These are phyloP conservation scores for Apophysomyces trapeziformis DNA, from an alignment of 371 early-diverging fungal species.

Conservation along the genomic window DNA sequence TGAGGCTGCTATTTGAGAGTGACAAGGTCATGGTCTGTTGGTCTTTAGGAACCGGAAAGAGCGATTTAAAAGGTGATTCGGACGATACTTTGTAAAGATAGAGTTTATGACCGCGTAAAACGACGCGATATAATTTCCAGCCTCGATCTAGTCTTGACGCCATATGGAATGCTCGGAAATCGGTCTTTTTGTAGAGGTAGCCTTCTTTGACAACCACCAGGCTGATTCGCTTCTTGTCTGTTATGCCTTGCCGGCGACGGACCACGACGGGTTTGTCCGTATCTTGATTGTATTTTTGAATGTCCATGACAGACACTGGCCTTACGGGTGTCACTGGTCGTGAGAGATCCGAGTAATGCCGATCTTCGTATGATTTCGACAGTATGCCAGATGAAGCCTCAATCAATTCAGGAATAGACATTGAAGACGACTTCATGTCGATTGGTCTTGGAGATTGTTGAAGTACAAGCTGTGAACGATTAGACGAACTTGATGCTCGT, in stretches of 20 bases:
- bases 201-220: constrained; percentile 60
- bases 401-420: neutral
- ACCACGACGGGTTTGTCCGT: neutral
- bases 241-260: constrained; percentile 1
- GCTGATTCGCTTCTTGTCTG: constrained; percentile 34
- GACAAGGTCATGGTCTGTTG: constrained; percentile 32
- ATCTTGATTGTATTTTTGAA: constrained; percentile 14
- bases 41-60: constrained; percentile 56
- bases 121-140: constrained; percentile 81
- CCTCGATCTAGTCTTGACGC: constrained; percentile 63
- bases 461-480: neutral
- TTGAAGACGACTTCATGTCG: constrained; percentile 4
- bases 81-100: constrained; percentile 80
- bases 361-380: constrained; percentile 22
- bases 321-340: neutral
- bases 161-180: constrained; percentile 58
- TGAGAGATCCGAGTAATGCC: neutral
- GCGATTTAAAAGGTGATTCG: constrained; percentile 56
- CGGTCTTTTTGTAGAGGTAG: constrained; percentile 68
- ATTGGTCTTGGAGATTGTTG: constrained; percentile 8
- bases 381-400: constrained; percentile 13
- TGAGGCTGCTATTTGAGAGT: constrained; percentile 38
- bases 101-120: constrained; percentile 79
- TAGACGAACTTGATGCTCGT: constrained; percentile 9
- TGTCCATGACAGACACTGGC: constrained; percentile 15